Evolutionary conservation across 805 yeast genomes (phyloP), one percentile per base, ranked within the genome.

Genomic region (Candida stauntonica): DNA sequence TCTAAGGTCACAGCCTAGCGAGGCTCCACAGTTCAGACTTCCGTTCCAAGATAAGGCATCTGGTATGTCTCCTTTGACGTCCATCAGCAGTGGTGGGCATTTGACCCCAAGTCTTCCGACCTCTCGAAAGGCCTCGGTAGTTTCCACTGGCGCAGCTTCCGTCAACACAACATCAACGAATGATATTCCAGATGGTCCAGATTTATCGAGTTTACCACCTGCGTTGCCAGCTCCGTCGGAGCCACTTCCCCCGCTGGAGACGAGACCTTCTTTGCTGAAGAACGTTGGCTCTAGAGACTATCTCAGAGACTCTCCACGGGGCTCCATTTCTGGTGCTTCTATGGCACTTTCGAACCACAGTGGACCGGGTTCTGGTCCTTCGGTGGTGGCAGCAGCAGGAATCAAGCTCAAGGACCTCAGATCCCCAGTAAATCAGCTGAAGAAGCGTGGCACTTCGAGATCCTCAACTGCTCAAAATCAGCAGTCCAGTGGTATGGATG

Each of bases 31-130:
- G 33, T 83, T 83, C 55, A 68, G 93, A 52, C 64, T 77, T 13
- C 91, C 91, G 0, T 83, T 82, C 54, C 86, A 80, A 53, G 85
- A 80, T 1, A 48, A 45, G 13, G 27, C 43, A 7, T 8, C 19
- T 3, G 29, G 33, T 5, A 29, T 35, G 39, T 26, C 45, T 2
- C 43, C 45, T 11, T 38, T 59, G 5, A 29, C 45, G 14, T 39
- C 50, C 3, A 26, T 44, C n/a, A 29, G 38, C 32, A 35, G 42
- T 19, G 29, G 29, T 5, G 24, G 39, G 2, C 36, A 31, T 16
- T 34, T 47, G 8, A 24, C 48, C 17, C 39, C 36, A 28, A 36
- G 39, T 31, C 35, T 43, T 15, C 49, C 54, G 23, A 47, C 50
- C 7, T 64, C 68, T 3, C 60, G 73, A 46, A 61, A 63, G 29